phyloP scores from a whole-genome alignment of 2,329 filamentous ascomycete genomes.

The Colletotrichum spinosum region DNA sequence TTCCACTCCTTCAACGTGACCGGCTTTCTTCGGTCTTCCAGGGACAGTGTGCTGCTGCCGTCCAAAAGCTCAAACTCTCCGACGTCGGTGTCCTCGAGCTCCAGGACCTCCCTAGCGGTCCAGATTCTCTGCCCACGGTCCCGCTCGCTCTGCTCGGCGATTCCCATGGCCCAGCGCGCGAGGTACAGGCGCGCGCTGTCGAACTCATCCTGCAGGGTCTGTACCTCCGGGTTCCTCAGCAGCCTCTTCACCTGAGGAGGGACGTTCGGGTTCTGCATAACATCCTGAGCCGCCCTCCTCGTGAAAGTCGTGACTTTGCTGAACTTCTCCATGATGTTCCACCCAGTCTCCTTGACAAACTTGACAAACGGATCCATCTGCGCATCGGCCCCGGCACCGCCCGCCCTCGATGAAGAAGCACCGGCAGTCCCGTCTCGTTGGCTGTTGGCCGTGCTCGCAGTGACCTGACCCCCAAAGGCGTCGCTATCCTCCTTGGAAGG shows the following conservation, averaged over 20 bases:
- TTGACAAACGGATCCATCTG: slow-evolving; percentile 94
- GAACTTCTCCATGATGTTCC: slow-evolving; percentile 96
- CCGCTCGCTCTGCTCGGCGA: slow-evolving; percentile 94
- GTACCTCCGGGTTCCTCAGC: slow-evolving; percentile 91
- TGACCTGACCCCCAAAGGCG: slow-evolving; percentile 78
- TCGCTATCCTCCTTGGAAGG: slow-evolving; percentile 86
- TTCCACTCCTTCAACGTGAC: slow-evolving; percentile 91
- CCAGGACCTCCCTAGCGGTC: slow-evolving; percentile 91
- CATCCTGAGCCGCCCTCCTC: slow-evolving; percentile 87
- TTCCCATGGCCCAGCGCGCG: slow-evolving; percentile 98
- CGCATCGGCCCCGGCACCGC: slow-evolving; percentile 66
- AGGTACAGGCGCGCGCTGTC: slow-evolving; percentile 96
- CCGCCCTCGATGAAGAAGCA: slow-evolving; percentile 14
- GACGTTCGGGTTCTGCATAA: slow-evolving; percentile 90
- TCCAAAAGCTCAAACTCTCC: slow-evolving; percentile 97
- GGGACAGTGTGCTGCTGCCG: slow-evolving; percentile 76
- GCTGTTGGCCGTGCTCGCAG: slow-evolving; percentile 57
- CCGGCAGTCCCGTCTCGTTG: slow-evolving; percentile 48
- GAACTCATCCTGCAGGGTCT: slow-evolving; percentile 95
- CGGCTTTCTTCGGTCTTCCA: slow-evolving; percentile 81
- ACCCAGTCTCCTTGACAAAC: slow-evolving; percentile 92
- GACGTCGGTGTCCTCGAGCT: slow-evolving; percentile 93
- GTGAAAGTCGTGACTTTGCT: slow-evolving; percentile 98
- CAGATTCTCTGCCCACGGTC: slow-evolving; percentile 89
- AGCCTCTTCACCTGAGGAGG: slow-evolving; percentile 89